A percentile compares a stretch with the other conserved stretches of the same genome.
Evolutionary conservation across 768 basidiomycete species (phyloP).

Genomic region (Heimioporus sp.): DNA sequence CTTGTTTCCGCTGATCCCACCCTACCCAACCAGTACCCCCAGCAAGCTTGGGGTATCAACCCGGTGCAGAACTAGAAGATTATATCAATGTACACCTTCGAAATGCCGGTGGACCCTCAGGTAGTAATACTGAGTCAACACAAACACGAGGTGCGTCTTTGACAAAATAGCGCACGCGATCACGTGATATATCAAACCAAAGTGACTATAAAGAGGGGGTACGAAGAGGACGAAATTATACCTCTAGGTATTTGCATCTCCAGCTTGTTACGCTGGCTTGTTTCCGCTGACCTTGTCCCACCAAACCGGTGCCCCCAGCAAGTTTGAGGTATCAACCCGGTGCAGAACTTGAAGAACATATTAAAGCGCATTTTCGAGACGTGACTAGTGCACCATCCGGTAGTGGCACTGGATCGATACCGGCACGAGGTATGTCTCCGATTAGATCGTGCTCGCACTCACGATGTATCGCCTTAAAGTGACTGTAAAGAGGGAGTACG

Average conservation of each 20-base stretch:
- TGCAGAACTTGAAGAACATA: neutral
- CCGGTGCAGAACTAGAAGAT: too few species aligned
- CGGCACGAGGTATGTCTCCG: neutral
- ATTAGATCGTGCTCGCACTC: neutral
- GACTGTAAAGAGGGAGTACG: constrained; percentile 13
- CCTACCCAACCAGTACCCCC: neutral
- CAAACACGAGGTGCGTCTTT: neutral
- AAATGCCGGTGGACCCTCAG: too few species aligned
- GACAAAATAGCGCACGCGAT: neutral
- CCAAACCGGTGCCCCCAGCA: neutral
- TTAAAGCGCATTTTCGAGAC: neutral
- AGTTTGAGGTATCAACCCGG: constrained; percentile 11
- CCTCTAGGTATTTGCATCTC: constrained; percentile 1
- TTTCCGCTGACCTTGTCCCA: neutral
- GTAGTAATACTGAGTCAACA: neutral
- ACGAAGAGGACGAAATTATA: constrained; percentile 7
- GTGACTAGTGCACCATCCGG: neutral
- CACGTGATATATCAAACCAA: too few species aligned
- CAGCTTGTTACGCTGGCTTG: neutral
- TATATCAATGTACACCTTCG: too few species aligned
- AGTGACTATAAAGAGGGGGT: constrained; percentile 11
- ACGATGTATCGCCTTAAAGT: neutral
- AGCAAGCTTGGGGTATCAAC: too few species aligned
- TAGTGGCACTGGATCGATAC: neutral
- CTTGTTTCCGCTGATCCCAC: neutral